Base-by-base conservation (phyloP, 2,329 filamentous ascomycete genomes). In the Pyrenophora seminiperda region DNA sequence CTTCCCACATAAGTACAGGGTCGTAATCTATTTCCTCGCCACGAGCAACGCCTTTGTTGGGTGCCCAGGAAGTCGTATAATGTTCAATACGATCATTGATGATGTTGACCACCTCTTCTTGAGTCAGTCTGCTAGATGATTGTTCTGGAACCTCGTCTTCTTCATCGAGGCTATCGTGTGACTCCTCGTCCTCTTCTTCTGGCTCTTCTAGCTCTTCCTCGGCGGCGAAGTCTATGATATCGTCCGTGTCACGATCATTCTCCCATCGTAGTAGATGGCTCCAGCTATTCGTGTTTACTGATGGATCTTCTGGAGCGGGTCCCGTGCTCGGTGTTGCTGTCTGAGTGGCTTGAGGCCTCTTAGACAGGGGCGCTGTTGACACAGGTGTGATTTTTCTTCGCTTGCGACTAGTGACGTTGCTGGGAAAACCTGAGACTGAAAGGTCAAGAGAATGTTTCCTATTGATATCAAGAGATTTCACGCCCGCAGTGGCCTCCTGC, bases 221-320 rank as follows among this genome's bases (percentile, higher is more conserved):
- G 2, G 13, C 22, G 15, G 41, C 38, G 7, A 50, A 14, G 22
- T 58, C 47, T 22, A 54, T 18, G 7, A 54, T 47, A 6, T 50
- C 43, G 4, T 54, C 50, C 4, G 45, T 41, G 1, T 40, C 38
- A 10, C 19, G 19, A 4, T 32, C 24, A 7, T 49, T 32, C 20
- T 57, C 27, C 58, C 63, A 63, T 27, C 40, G 40, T 3, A 75
- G 56, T 6, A 68, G 49, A 42, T 81, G 62, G 17, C 63, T 56
- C 51, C 56, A 70, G 2, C 56, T 52, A 1, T 50, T 42, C 14
- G 9, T 22, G 9, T 27, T 30, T 6, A 18, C n/a, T 2, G 2
- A 7, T 24, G 6, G 27, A 14, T 14, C n/a, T 15, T 24, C 18
- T n/a, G 33, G 36, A 3, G 5, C 9, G 5, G 20, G 2, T n/a